Percentiles rank a stretch among this genome's conserved stretches.
Conservation (phyloP, 371 early-diverging fungal species). For the Saksenaea vasiformis region DNA sequence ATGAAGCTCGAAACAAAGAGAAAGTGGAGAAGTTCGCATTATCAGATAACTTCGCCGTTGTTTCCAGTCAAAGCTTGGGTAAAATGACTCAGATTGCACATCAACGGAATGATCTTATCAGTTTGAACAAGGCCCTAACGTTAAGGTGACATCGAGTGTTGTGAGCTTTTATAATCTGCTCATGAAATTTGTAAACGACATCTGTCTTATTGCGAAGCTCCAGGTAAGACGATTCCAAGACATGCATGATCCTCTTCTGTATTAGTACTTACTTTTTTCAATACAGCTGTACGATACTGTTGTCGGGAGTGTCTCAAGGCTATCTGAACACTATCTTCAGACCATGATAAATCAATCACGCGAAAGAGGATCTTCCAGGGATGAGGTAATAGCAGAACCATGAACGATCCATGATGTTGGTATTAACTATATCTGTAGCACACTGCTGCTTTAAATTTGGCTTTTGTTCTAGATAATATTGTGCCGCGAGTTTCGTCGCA, state of each 20-base stretch:
- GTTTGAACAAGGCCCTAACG: constrained; percentile 31
- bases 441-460: constrained; percentile 56
- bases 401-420: neutral
- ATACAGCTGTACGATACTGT: constrained; percentile 45
- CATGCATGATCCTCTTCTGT: too few relatives aligned
- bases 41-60: constrained; percentile 63
- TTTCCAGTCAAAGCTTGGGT: constrained; percentile 63
- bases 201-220: constrained; percentile 67
- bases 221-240: too few relatives aligned
- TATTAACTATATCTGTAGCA: constrained; percentile 26
- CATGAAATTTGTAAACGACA: constrained; percentile 80
- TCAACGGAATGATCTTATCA: neutral
- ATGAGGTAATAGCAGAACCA: constrained; percentile 32
- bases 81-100: constrained; percentile 8
- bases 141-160: constrained; percentile 57
- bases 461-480: constrained; percentile 62
- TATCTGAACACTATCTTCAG: constrained; percentile 48
- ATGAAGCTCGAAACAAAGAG: constrained; percentile 54
- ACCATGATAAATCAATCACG: constrained; percentile 39
- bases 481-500: constrained; percentile 63
- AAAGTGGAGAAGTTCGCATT: constrained; percentile 59
- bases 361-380: constrained; percentile 28
- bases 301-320: constrained; percentile 36
- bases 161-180: constrained; percentile 69
- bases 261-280: neutral